Evolutionary conservation across 2,329 filamentous ascomycete genomes (phyloP), one percentile per base, ranked within the genome.

Genomic region (Blumeria hordei): DNA sequence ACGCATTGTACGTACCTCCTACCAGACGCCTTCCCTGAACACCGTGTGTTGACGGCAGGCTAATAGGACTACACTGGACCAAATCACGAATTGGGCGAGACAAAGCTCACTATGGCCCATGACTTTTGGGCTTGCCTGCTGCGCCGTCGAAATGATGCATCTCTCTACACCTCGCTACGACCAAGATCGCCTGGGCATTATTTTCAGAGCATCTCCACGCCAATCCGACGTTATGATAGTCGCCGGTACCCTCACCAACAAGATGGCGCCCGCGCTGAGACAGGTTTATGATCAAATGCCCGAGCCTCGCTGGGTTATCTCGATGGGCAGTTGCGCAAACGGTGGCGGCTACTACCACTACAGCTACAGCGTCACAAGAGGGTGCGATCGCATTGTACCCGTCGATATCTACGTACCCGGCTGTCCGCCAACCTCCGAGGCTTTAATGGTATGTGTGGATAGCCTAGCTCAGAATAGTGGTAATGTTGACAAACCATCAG

Each of bases 271-370:
- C 1, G 88, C 88, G 36, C 72, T 94, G 65, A 76, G 88, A 68
- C 85, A 92, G 70, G 83, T 93, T 58, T 94, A 94, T 71, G 88
- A 94, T 69, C 88, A 94, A 73, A 94, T 94, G 87, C 86, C 87
- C 34, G 87, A 94, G 35, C 87, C 87, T 16, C 76, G 83, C 65
- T 94, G 86, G 86, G 86, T 90, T 62, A 68, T 78, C 64, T 85
- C 80, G 62, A 90, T 90, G 85, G 85, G 85, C 11, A 85, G 80
- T 64, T 90, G 85, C 67, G 85, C 85, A 58, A 88, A 88, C 68
- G 85, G 85, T 54, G 85, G 85, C 58, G 85, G 85, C 55, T 90
- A 90, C 71, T 88, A 90, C 68, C 85, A 90, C 69, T 88, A 90
- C 71, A 84, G 80, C 68, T 90, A 90, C 70, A 78, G 74, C 60